These are phyloP conservation scores for Paraphoma chrysanthemicola DNA, from an alignment of 2,329 filamentous ascomycete species.

Conservation along the genomic window DNA sequence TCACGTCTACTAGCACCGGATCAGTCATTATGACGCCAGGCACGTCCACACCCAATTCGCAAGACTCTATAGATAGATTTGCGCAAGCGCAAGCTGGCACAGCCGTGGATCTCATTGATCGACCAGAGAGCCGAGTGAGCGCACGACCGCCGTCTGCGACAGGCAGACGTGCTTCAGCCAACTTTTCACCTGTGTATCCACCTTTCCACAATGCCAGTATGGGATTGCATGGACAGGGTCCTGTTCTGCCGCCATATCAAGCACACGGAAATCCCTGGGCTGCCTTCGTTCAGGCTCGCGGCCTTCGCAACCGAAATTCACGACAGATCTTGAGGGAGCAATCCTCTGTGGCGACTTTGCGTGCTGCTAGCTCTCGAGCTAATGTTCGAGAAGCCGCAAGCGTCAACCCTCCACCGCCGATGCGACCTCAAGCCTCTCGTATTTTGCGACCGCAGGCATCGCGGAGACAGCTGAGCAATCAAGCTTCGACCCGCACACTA, in stretches of 20 bases:
- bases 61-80: conserved; percentile 33
- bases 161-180: conserved; percentile 42
- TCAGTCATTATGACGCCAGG: conserved; percentile 38
- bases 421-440: conserved; percentile 46
- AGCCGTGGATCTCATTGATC: conserved; percentile 45
- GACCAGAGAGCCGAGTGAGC: conserved; percentile 45
- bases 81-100: conserved; percentile 37
- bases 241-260: conserved; percentile 37
- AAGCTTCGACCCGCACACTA: conserved; percentile 46
- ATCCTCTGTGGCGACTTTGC: conserved; percentile 47
- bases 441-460: conserved; percentile 46
- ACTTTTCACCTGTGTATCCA: conserved; percentile 40
- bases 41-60: conserved; percentile 35
- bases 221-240: conserved; percentile 42
- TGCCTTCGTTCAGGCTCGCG: conserved; percentile 41
- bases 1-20: conserved; percentile 36
- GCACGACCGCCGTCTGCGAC: conserved; percentile 45
- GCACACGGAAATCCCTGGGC: conserved; percentile 47
- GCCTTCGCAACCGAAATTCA: conserved; percentile 35
- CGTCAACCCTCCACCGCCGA: conserved; percentile 28
- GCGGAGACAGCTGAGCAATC: conserved; percentile 41
- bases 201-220: conserved; percentile 38
- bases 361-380: conserved; percentile 41
- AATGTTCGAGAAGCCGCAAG: conserved; percentile 38
- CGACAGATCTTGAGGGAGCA: conserved; percentile 47